These are phyloP conservation scores for Neonectria magnoliae DNA, from an alignment of 2,329 filamentous ascomycete genomes.

Conservation along the genomic window DNA sequence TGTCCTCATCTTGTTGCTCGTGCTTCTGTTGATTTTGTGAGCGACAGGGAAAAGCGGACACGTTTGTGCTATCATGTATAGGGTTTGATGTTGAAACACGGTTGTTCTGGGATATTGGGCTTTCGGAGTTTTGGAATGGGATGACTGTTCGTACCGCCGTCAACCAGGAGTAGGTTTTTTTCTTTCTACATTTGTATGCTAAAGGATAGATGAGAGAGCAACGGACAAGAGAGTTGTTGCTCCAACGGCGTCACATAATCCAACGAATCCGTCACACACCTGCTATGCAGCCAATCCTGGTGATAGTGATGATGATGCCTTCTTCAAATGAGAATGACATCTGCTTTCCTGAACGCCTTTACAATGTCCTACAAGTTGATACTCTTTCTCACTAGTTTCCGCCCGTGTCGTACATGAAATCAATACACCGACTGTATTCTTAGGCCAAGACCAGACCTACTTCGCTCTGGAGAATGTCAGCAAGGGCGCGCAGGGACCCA, in stretches of 20 bases:
- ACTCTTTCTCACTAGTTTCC: constrained; percentile 2
- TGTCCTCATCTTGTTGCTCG: constrained; percentile 85
- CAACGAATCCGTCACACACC: constrained; percentile 36
- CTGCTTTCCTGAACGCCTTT: constrained; percentile 25
- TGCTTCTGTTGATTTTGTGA: constrained; percentile 76
- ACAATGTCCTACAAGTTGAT: constrained; percentile 21
- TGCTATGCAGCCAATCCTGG: constrained; percentile 18
- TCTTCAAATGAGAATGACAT: constrained; percentile 13
- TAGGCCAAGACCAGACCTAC: constrained; percentile 59
- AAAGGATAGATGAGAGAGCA: constrained; percentile 38
- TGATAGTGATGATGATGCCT: constrained; percentile 17
- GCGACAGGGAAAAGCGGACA: neutral
- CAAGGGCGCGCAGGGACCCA: constrained; percentile 63
- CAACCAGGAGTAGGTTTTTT: constrained; percentile 24
- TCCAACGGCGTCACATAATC: constrained; percentile 34
- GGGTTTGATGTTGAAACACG: constrained; percentile 15
- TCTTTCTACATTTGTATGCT: constrained; percentile 37
- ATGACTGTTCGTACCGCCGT: constrained; percentile 20
- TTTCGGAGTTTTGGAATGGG: constrained; percentile 35
- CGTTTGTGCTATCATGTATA: neutral
- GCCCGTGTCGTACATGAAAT: constrained; percentile 6
- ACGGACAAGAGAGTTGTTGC: constrained; percentile 20
- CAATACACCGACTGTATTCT: neutral
- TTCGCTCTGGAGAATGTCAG: constrained; percentile 61
- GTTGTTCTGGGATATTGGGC: constrained; percentile 16